A percentile compares a stretch with the other conserved stretches of the same genome.
Evolutionary conservation across 805 yeast species (phyloP).

Genomic region (Ogataea philodendri): DNA sequence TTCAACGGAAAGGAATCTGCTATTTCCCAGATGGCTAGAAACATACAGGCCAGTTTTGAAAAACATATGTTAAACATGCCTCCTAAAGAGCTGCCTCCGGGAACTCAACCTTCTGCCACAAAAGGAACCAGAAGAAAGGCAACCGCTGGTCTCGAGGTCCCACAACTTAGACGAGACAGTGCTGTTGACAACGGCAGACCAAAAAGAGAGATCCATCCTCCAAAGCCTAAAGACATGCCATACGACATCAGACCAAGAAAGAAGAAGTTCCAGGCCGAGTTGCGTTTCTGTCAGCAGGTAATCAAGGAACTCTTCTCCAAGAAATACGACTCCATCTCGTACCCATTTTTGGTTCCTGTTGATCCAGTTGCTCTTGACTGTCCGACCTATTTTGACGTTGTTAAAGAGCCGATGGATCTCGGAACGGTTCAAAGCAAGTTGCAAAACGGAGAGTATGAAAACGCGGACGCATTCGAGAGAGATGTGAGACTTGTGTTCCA

Average conservation of each 20-base stretch:
- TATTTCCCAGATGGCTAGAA: conserved; percentile 89
- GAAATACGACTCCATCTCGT: conserved; percentile 79
- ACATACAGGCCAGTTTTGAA: conserved; percentile 87
- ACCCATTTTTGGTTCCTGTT: conserved; percentile 90
- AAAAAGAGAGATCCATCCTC: conserved; percentile 94
- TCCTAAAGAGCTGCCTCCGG: conserved; percentile 45
- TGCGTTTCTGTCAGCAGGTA: conserved; percentile 79
- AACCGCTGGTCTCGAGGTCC: conserved; percentile 47
- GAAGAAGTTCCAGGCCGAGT: conserved; percentile 86
- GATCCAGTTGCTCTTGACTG: conserved; percentile 92
- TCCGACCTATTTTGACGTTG: conserved; percentile 83
- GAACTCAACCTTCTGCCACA: conserved; percentile 24
- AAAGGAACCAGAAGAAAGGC: conserved; percentile 33
- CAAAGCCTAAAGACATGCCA: conserved; percentile 89
- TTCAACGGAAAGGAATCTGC: conserved; percentile 85
- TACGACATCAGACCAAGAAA: conserved; percentile 88
- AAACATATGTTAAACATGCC: conserved; percentile 94
- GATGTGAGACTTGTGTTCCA: conserved; percentile 82
- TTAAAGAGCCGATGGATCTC: conserved; percentile 93
- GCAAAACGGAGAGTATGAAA: conserved; percentile 82
- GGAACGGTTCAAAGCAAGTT: conserved; percentile 79
- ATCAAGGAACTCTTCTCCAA: conserved; percentile 79
- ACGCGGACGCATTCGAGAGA: conserved; percentile 79
- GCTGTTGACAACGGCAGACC: conserved; percentile 73
- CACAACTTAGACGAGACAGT: conserved; percentile 71